phyloP scores from a whole-genome alignment of 2,329 filamentous ascomycete genomes.

The Penicillium sp. region DNA sequence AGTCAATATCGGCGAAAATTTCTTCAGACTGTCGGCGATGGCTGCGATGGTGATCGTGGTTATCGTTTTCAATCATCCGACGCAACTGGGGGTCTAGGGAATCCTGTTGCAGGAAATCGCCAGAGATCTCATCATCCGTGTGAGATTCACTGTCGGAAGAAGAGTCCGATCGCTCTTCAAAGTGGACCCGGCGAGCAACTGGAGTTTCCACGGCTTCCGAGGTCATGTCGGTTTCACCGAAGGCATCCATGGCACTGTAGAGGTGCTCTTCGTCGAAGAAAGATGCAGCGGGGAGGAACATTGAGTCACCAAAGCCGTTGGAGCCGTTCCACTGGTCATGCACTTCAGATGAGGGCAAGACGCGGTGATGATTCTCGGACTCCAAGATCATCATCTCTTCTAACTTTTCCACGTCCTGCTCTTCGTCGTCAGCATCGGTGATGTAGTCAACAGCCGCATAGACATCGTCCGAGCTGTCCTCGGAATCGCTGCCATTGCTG shows the following conservation, averaged over 20 bases:
- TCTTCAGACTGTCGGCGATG: constrained; percentile 38
- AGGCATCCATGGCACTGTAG: constrained; percentile 40
- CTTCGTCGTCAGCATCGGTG: constrained; percentile 75
- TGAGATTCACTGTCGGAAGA: constrained; percentile 57
- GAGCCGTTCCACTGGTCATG: constrained; percentile 55
- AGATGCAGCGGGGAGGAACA: constrained; percentile 40
- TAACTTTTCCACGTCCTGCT: constrained; percentile 72
- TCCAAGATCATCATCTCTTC: constrained; percentile 73
- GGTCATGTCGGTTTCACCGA: constrained; percentile 36
- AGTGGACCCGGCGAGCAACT: constrained; percentile 67
- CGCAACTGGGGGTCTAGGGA: constrained; percentile 70
- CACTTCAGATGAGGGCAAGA: constrained; percentile 27
- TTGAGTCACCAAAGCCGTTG: constrained; percentile 42
- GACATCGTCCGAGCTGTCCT: constrained; percentile 60
- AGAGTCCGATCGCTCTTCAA: constrained; percentile 62
- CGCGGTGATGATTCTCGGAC: constrained; percentile 37
- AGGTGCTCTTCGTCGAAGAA: constrained; percentile 46
- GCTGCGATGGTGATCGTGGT: constrained; percentile 29
- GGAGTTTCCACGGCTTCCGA: constrained; percentile 44
- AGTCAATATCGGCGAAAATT: constrained; percentile 39
- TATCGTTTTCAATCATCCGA: constrained; percentile 68
- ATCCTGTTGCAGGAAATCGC: constrained; percentile 75
- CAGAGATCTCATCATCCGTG: constrained; percentile 64
- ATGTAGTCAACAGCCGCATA: constrained; percentile 78
- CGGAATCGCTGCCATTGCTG: constrained; percentile 34